These are phyloP conservation scores for Emiliania huxleyi DNA, from an alignment of 78 protist genomes.

Conservation along the genomic window DNA sequence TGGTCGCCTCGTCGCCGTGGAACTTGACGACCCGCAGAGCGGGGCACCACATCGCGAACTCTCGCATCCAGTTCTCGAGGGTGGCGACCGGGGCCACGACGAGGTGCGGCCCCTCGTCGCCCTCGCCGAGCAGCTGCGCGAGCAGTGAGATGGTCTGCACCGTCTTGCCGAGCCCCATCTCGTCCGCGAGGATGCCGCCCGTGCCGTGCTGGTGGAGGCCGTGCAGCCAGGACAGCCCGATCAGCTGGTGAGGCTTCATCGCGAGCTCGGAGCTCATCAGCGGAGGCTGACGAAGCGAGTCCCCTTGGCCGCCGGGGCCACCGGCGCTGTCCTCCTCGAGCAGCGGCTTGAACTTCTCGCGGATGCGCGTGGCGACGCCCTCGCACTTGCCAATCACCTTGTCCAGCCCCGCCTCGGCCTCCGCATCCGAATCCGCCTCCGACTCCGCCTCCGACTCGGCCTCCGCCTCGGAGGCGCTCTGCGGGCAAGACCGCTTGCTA, in stretches of 20 bases:
- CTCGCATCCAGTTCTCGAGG: slow-evolving; percentile 65
- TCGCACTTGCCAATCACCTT: not conserved
- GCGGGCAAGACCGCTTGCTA: no score
- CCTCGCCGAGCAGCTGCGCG: not conserved
- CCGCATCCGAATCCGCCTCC: no score
- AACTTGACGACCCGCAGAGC: not conserved
- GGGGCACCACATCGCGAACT: not conserved
- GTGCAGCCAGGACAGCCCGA: not conserved
- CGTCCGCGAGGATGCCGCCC: not conserved
- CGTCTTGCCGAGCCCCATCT: not conserved
- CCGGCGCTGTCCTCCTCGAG: not conserved
- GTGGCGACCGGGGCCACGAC: slow-evolving; percentile 66
- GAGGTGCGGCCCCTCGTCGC: slow-evolving; percentile 58
- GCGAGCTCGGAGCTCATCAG: not conserved
- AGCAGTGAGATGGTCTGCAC: not conserved
- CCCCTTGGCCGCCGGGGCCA: not conserved
- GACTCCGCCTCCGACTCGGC: no score
- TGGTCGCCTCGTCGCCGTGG: not conserved
- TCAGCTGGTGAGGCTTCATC: not conserved
- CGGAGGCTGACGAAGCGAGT: not conserved
- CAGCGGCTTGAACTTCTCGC: not conserved
- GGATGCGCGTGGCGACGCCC: not conserved
- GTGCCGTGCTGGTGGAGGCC: not conserved
- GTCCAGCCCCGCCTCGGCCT: no score
- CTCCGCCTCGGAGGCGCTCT: no score